These are phyloP conservation scores for Diaporthe eres DNA, from an alignment of 2,329 filamentous ascomycete genomes.

Conservation along the genomic window DNA sequence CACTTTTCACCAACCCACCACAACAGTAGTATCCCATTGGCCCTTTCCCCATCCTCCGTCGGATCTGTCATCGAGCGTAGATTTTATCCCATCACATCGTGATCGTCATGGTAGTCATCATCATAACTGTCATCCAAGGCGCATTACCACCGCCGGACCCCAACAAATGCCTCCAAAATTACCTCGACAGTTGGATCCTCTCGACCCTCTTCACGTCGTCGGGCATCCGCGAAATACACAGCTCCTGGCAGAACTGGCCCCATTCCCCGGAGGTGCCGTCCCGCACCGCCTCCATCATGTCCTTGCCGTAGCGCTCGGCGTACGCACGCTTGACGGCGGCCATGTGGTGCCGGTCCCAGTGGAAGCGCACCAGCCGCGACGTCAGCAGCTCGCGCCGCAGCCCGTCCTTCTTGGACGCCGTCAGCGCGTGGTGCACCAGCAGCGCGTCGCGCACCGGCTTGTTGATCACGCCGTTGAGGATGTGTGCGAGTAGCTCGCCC, in stretches of 20 bases:
- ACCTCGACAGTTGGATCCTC: slow-evolving; percentile 50
- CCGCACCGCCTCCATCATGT: slow-evolving; percentile 83
- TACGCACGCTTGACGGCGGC: slow-evolving; percentile 85
- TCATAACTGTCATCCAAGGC: background rate
- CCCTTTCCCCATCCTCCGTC: no score
- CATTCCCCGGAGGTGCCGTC: slow-evolving; percentile 84
- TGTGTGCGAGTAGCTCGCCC: slow-evolving; percentile 95
- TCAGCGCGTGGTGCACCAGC: slow-evolving; percentile 90
- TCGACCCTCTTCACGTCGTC: slow-evolving; percentile 70
- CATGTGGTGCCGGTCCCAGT: slow-evolving; percentile 92
- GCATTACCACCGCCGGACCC: background rate
- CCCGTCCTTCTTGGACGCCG: slow-evolving; percentile 77
- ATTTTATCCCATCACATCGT: slow-evolving; percentile 1
- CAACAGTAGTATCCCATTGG: background rate
- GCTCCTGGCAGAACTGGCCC: slow-evolving; percentile 80
- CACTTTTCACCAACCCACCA: background rate
- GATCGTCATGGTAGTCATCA: slow-evolving; percentile 10
- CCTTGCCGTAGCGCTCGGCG: slow-evolving; percentile 79
- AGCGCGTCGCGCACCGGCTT: slow-evolving; percentile 93
- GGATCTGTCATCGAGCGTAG: background rate
- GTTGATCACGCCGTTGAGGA: slow-evolving; percentile 97
- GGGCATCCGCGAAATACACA: slow-evolving; percentile 75
- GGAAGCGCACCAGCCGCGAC: slow-evolving; percentile 86
- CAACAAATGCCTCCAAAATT: background rate
- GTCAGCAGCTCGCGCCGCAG: slow-evolving; percentile 89